Evolutionary conservation across 768 basidiomycete genomes (phyloP).

Genomic region (Tricholomella constricta): DNA sequence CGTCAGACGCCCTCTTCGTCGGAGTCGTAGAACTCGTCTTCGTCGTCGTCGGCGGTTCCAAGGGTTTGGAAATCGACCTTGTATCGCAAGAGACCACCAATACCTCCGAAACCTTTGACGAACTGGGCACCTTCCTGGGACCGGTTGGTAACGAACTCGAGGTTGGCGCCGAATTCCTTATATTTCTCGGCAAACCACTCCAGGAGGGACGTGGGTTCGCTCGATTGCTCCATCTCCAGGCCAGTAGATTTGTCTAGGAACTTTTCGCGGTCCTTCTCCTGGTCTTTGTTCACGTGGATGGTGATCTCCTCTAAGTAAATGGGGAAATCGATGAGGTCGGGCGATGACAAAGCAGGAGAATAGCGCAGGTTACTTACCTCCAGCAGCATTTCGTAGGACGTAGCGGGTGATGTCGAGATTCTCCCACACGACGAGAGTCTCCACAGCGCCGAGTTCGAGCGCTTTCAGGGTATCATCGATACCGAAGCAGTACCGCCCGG

Average conservation of each 20-base stretch:
- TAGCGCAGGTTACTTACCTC: conserved; percentile 50
- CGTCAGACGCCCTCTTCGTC: conserved; percentile 83
- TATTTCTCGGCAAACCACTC: conserved; percentile 99
- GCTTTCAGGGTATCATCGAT: conserved; percentile 96
- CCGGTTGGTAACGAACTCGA: conserved; percentile 95
- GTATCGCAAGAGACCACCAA: conserved; percentile 94
- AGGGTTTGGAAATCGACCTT: conserved; percentile 95
- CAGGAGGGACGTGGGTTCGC: conserved; percentile 83
- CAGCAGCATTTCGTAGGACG: conserved; percentile 87
- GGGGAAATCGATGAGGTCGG: neutral
- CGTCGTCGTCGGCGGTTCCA: conserved; percentile 72
- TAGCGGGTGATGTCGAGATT: conserved; percentile 92
- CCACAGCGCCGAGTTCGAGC: conserved; percentile 93
- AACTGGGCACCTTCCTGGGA: conserved; percentile 98
- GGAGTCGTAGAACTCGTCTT: conserved; percentile 84
- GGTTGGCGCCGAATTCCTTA: conserved; percentile 93
- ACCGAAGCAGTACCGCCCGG: conserved; percentile 96
- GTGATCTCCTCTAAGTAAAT: conserved; percentile 72
- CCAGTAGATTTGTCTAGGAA: conserved; percentile 95
- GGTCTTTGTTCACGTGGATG: conserved; percentile 76
- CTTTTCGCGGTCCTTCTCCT: conserved; percentile 92
- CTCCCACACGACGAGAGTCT: conserved; percentile 99
- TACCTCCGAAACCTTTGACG: conserved; percentile 98
- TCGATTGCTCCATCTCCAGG: conserved; percentile 89
- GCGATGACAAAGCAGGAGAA: neutral